These are phyloP conservation scores for Colletotrichum cordylinicola DNA, from an alignment of 2,329 filamentous ascomycete genomes.

Conservation along the genomic window DNA sequence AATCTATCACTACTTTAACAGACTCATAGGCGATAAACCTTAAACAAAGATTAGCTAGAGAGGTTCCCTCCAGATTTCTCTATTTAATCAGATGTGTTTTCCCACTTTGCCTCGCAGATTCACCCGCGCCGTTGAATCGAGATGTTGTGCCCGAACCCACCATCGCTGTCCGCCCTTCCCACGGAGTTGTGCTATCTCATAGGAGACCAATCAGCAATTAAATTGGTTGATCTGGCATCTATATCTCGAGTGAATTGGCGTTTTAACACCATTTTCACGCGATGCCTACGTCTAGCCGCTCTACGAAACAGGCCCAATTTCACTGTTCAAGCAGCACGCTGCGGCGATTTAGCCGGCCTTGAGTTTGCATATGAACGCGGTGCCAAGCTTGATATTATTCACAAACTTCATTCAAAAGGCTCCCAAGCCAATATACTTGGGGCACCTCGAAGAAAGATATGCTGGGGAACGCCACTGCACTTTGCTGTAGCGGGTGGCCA, in stretches of 20 bases:
- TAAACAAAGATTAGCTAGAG: accelerated
- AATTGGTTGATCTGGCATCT: neutral
- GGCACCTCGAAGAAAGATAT: neutral
- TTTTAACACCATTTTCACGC: neutral
- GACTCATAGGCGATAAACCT: accelerated
- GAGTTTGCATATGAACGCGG: neutral
- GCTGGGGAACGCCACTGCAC: neutral
- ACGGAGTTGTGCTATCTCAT: neutral
- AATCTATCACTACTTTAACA: neutral
- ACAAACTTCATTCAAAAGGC: neutral
- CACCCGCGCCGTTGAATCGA: neutral
- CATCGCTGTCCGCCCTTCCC: neutral
- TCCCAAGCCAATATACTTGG: neutral
- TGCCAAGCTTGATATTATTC: neutral
- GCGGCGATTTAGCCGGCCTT: neutral
- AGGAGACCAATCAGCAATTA: neutral
- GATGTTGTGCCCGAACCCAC: neutral
- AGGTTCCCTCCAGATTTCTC: neutral
- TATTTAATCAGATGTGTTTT: neutral
- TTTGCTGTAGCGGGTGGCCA: neutral
- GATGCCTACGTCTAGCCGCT: neutral
- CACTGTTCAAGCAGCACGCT: neutral
- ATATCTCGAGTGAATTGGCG: neutral
- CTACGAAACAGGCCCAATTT: neutral
- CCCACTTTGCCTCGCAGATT: neutral